Base-by-base conservation (phyloP, 1,139 yeast genomes). In the Protomyces lactucae-debilis region DNA sequence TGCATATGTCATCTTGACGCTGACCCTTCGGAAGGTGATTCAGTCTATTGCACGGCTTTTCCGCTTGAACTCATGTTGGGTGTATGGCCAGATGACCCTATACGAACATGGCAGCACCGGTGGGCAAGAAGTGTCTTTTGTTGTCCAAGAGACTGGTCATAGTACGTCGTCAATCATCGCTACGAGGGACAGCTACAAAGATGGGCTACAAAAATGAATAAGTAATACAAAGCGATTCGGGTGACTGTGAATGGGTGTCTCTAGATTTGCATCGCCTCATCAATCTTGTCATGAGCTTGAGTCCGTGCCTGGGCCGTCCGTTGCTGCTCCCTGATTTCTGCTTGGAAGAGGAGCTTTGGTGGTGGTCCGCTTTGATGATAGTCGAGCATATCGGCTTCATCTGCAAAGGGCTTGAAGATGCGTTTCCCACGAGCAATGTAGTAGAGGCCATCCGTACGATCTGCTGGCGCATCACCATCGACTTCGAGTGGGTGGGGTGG, bases 391-490 rank as follows among this genome's bases (percentile, higher is more conserved):
- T 43, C 48, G 2, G 48, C 48, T 16, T 43, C 48, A 21, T 21
- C 18, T 18, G 21, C 48, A 18, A 43, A 43, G 6, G 48, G 48
- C 10, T 43, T 18, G 51, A 60, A 54, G 18, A 60, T 53, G 14
- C 51, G 32, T 32, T 54, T 53, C 28, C 64, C 64, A 12, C 64
- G 64, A 23, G 53, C 43, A 12, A 60, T 36, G 28, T 60, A 60
- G 35, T 52, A 45, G 55, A 60, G 54, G 43, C 64, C 64, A 54
- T 60, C 64, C n/a, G 46, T 21, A 1, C 59, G 51, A 8, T 36
- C 48, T 3, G 54, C 40, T 52, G 43, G 23, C 55, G 36, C n/a
- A 52, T 52, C 32, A 54, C 39, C 54, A 45, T 25, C 36, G 9
- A 32, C 37, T 35, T 60, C 25, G 32, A 48, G 12, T 32, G 48